Evolutionary conservation across 495 filamentous ascomycete genomes (phyloP), one percentile per base, ranked within the genome.

Genomic region (Letharia lupina): DNA sequence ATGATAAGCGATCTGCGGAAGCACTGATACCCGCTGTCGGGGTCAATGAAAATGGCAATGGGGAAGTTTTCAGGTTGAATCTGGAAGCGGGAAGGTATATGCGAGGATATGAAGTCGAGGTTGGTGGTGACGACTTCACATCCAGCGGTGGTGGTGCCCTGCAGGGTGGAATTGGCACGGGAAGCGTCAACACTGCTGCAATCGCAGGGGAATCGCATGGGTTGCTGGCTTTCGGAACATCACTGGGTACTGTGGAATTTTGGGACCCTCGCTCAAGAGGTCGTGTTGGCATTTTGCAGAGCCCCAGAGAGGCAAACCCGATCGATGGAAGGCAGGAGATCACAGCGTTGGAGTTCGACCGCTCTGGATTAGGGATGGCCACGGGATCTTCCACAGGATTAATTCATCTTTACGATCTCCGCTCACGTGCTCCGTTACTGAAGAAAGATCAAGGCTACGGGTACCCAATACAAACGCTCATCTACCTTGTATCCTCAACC

Each of bases 391-490:
- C 91, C 1, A 88, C 86, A 57, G 95, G 95, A 11, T 82, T 96
- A n/a, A 86, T 96, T 42, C 85, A 93, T 57, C 82, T 96, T 37
- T 99, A 96, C 73, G 95, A 99, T 77, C 81, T 99, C 44, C 89
- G 95, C 70, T 91, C 90, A 13, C 91, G 94, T 0, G 82, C 87
- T 0, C 93, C 95, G 16, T 78, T 95, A 3, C 79, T 97, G 44
- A 87, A 86, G 70, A 97, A 95, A 74, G 95, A 98, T 68, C 95
- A 98, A 79, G 94, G 95, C 60, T 96, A 96, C 75, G 93, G 93
- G 15, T 96, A 91, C 74, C 89, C 95, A 16, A 89, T 97, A 60
- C 91, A 96, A 71, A 93, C 88, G 12, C 77, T 99, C 47, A 89
- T 88, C 47, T 96, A 95, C 79, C 82, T 99, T 44, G 87, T 84